These are phyloP conservation scores for Ramalina intermedia DNA, from an alignment of 495 filamentous ascomycete species.

Conservation along the genomic window DNA sequence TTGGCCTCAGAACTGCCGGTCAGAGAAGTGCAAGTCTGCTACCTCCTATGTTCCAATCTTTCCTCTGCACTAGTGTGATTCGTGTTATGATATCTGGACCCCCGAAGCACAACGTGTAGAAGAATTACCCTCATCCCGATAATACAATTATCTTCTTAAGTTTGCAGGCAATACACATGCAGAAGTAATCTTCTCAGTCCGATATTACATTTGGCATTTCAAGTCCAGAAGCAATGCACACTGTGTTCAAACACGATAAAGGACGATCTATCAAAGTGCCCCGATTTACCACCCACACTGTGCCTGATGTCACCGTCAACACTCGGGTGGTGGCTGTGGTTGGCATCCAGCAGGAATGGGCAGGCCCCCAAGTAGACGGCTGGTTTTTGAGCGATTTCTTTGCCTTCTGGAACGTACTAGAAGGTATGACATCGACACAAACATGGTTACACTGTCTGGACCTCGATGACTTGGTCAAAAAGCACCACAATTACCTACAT, in stretches of 20 bases:
- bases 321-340: constrained; percentile 17
- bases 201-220: neutral
- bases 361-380: constrained; percentile 12
- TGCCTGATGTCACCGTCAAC: constrained; percentile 13
- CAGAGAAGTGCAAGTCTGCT: too few relatives aligned
- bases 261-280: too few relatives aligned
- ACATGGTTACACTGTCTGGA: constrained; percentile 16
- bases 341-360: constrained; percentile 9
- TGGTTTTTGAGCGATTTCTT: constrained; percentile 19
- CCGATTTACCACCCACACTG: constrained; percentile 4
- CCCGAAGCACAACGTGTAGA: too few relatives aligned
- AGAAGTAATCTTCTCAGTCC: too few relatives aligned
- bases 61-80: too few relatives aligned
- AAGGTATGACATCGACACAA: constrained; percentile 12
- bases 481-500: constrained; percentile 15
- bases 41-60: too few relatives aligned
- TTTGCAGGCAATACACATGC: too few relatives aligned
- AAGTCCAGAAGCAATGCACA: neutral
- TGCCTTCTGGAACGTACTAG: constrained; percentile 17
- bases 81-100: too few relatives aligned
- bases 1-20: too few relatives aligned
- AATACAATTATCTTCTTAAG: too few relatives aligned
- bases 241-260: too few relatives aligned
- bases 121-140: too few relatives aligned
- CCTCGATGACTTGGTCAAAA: constrained; percentile 11